Base-by-base conservation (phyloP, 352 stramenopile genomes). In the Phytophthora pisi region DNA sequence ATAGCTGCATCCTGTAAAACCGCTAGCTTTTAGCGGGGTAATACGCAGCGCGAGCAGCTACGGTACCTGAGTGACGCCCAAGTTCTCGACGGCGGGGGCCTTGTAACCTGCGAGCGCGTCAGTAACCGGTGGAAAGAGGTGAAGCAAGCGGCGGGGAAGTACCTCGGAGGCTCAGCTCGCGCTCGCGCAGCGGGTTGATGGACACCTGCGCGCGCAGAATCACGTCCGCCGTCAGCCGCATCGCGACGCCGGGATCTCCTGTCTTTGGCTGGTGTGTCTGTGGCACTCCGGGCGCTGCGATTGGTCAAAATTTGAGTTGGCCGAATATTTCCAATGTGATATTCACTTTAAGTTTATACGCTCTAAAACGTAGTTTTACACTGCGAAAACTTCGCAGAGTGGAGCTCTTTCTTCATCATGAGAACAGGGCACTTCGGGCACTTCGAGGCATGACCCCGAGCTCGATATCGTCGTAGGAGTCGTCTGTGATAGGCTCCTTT, bases 91-190 rank as follows among this genome's bases (percentile, higher is more conserved):
- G 28, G 91, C 86, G 30, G 92, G 91, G 30, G 96, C 96, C 74
- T 97, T 97, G 70, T 87, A 89, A 68, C 91, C 88, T 97, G 74
- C 42, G 50, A 51, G 51, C 34, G 40, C 51, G 73, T 87, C 69
- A 89, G 75, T 70, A 72, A 68, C 36, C 53, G 56, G n/a, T 50
- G 3, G 6, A 61, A 6, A 77, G 0, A 53, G 61, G 38, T 24
- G 18, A 51, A 18, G 8, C 43, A 18, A 45, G 2, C 51, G 31
- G 36, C 28, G 20, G 31, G 16, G 34, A 65, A 63, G 60, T 84
- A 96, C 89, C 94, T 86, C 94, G 82, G 47, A 98, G 83, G 67
- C 92, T 94, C 52, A 98, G 70, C 79, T 98, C 94, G 53, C 94
- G 86, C 68, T 98, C 93, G 53, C 90, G 84, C 64, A 97, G 79